A percentile compares a stretch with the other conserved stretches of the same genome.
phyloP scores from a whole-genome alignment of 495 filamentous ascomycete species.

The Podospora sp. region DNA sequence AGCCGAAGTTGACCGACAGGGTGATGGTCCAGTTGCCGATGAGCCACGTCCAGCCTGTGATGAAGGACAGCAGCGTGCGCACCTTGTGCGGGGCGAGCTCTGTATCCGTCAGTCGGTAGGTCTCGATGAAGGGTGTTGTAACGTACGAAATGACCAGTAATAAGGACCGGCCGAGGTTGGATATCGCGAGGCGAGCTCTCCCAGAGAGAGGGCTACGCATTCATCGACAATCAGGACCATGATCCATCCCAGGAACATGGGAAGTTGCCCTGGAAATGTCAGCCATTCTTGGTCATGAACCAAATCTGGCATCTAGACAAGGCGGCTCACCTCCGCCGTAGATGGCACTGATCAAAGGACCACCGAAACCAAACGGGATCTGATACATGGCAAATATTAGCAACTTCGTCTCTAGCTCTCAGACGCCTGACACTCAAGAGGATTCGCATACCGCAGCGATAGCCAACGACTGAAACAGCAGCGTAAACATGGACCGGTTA shows the following conservation, averaged over 20 bases:
- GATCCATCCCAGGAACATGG: slow-evolving; percentile 57
- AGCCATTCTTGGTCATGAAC: background rate
- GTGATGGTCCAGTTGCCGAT: slow-evolving; percentile 66
- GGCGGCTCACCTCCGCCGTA: slow-evolving; percentile 40
- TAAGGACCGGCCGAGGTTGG: slow-evolving; percentile 65
- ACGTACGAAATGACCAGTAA: slow-evolving; percentile 59
- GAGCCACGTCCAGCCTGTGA: slow-evolving; percentile 66
- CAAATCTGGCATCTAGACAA: background rate
- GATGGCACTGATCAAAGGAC: slow-evolving; percentile 42
- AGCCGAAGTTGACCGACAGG: slow-evolving; percentile 65
- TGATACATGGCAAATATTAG: slow-evolving; percentile 17
- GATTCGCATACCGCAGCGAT: slow-evolving; percentile 46
- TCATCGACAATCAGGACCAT: slow-evolving; percentile 61
- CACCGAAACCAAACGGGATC: slow-evolving; percentile 48
- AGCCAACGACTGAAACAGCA: slow-evolving; percentile 44
- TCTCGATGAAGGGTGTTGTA: background rate
- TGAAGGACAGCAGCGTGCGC: slow-evolving; percentile 61
- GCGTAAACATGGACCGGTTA: slow-evolving; percentile 51
- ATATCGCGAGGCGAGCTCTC: slow-evolving; percentile 64
- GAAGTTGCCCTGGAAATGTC: slow-evolving; percentile 26
- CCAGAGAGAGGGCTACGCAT: slow-evolving; percentile 62
- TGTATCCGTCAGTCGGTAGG: background rate
- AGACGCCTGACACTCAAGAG: background rate
- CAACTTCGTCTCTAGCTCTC: background rate
- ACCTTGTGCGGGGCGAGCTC: slow-evolving; percentile 54